phyloP scores from a whole-genome alignment of 2,329 filamentous ascomycete species.

The Elsinoe ampelina region DNA sequence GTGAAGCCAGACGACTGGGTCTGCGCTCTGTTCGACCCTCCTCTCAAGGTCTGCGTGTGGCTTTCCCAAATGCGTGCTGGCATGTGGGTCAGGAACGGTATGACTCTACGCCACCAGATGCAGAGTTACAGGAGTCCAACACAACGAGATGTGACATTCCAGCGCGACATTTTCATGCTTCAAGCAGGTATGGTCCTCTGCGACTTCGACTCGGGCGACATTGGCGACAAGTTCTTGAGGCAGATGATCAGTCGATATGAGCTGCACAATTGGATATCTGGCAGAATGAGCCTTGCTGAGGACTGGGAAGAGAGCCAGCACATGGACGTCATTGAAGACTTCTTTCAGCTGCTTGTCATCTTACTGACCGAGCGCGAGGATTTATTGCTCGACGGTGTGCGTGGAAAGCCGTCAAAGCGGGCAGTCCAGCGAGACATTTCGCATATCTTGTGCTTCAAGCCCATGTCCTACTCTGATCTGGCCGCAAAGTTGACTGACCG shows the following conservation, averaged over 20 bases:
- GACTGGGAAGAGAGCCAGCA: slow-evolving; percentile 81
- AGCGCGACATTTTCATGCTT: slow-evolving; percentile 86
- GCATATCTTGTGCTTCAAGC: slow-evolving; percentile 93
- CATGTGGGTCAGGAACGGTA: slow-evolving; percentile 97
- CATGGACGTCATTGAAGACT: slow-evolving; percentile 88
- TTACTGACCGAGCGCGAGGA: slow-evolving; percentile 81
- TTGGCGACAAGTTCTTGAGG: slow-evolving; percentile 55
- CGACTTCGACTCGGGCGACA: slow-evolving; percentile 53
- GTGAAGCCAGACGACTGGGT: slow-evolving; percentile 14
- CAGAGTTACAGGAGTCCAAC: slow-evolving; percentile 83
- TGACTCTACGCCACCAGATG: slow-evolving; percentile 91
- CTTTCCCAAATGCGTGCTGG: slow-evolving; percentile 95
- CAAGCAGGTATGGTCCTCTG: slow-evolving; percentile 86
- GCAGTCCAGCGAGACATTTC: slow-evolving; percentile 82
- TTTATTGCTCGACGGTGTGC: slow-evolving; percentile 57
- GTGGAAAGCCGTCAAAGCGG: slow-evolving; percentile 34
- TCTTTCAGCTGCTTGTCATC: slow-evolving; percentile 87
- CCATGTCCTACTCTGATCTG: slow-evolving; percentile 88
- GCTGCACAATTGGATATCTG: slow-evolving; percentile 77
- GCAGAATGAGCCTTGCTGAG: slow-evolving; percentile 63
- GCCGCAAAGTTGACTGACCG: slow-evolving; percentile 78
- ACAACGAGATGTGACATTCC: slow-evolving; percentile 85
- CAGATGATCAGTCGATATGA: slow-evolving; percentile 89
- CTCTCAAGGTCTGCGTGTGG: slow-evolving; percentile 89
- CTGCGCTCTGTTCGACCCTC: slow-evolving; percentile 66